Percentiles rank a stretch among this genome's conserved stretches.
Conservation (phyloP, 2,329 filamentous ascomycete genomes). For the Diaporthe citriasiana region DNA sequence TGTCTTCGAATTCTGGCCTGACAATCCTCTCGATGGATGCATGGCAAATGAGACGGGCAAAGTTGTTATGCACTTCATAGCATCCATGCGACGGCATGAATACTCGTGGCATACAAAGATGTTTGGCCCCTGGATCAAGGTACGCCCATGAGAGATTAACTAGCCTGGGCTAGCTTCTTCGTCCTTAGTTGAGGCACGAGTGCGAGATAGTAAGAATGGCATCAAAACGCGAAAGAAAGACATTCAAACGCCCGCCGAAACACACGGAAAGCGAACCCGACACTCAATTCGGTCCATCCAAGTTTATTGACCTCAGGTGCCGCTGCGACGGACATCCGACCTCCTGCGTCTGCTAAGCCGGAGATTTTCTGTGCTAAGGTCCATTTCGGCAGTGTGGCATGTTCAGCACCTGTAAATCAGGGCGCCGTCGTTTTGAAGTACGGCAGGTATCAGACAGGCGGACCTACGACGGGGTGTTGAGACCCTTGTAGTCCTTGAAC, state of each 20-base stretch:
- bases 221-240: conserved; percentile 10
- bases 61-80: conserved; percentile 9
- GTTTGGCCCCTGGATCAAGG: background rate
- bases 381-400: conserved; percentile 22
- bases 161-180: background rate
- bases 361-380: conserved; percentile 19
- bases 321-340: conserved; percentile 24
- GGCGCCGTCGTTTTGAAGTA: conserved; percentile 23
- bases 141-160: no score
- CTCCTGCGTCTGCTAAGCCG: conserved; percentile 28
- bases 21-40: background rate
- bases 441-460: background rate
- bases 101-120: background rate
- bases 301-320: background rate
- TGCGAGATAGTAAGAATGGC: background rate
- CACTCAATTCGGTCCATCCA: conserved; percentile 7
- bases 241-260: conserved; percentile 30
- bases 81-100: conserved; percentile 6
- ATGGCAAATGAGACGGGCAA: conserved; percentile 21
- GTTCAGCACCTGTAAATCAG: conserved; percentile 28
- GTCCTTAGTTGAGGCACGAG: background rate
- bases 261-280: conserved; percentile 2
- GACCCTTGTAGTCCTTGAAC: background rate
- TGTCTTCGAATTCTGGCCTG: background rate
- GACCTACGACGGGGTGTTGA: background rate